phyloP scores from a whole-genome alignment of 176 grass and related monocot species.

The Phyllostachys edulis region DNA sequence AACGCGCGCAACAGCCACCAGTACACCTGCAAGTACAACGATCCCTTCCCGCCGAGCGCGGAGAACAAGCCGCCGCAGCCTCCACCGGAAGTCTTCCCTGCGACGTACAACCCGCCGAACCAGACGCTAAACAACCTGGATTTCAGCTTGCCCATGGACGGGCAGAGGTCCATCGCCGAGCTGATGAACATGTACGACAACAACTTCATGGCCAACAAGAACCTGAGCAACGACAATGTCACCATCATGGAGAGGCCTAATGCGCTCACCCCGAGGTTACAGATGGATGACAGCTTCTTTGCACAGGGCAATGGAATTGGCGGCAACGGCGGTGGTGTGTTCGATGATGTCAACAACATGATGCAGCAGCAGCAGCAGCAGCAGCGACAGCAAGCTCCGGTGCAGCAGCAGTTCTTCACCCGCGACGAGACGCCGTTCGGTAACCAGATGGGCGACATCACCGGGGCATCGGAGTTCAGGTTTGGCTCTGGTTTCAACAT shows the following conservation, averaged over 20 bases:
- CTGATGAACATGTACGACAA: constrained; percentile 90
- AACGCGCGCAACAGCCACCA: constrained; percentile 71
- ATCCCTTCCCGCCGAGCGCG: constrained; percentile 25
- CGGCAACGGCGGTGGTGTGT: constrained; percentile 16
- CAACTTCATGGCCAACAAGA: constrained; percentile 47
- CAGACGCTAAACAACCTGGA: constrained; percentile 50
- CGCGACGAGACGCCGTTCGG: constrained; percentile 38
- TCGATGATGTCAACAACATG: constrained; percentile 61
- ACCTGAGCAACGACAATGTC: constrained; percentile 38
- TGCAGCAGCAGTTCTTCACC: constrained; percentile 61
- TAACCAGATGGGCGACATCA: constrained; percentile 47
- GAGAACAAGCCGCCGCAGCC: constrained; percentile 57
- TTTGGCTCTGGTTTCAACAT: constrained; percentile 61
- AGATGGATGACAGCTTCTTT: constrained; percentile 66
- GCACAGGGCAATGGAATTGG: constrained; percentile 45
- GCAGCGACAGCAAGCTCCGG: constrained; percentile 32
- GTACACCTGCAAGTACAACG: constrained; percentile 71
- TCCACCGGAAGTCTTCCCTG: constrained; percentile 47
- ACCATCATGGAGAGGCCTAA: constrained; percentile 50
- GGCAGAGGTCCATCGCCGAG: constrained; percentile 62
- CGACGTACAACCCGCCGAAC: constrained; percentile 38
- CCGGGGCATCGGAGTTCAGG: constrained; percentile 36
- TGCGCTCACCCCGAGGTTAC: constrained; percentile 37
- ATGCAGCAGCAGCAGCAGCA: constrained; percentile 55
- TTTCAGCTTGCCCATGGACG: constrained; percentile 57